Base-by-base conservation (phyloP, 805 yeast genomes). In the Yamadazyma philogaea region DNA sequence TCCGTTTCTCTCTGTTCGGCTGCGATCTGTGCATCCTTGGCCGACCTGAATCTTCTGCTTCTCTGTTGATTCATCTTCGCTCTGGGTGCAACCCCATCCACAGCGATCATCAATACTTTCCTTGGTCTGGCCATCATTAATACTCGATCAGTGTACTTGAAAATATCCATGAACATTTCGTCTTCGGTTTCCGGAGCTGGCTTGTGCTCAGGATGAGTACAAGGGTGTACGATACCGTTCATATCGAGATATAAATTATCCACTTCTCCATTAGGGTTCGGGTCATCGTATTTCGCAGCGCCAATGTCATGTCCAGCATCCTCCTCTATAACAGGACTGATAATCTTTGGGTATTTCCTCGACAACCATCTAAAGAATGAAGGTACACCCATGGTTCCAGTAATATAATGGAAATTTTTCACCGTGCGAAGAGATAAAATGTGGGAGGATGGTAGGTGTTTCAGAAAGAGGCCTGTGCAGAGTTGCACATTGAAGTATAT, bases 211-310 rank as follows among this genome's bases (percentile, higher is more conserved):
- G 99, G 99, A 63, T 93, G 99, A 2, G 97, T 84, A 72, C 98
- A 93, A 1, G 99, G 99, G 70, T 93, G 99, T 4, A 93, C 99
- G 57, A 93, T 93, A 70, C 98, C 99, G 60, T 93, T 93, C 99
- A 93, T 93, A 66, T 93, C 99, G 49, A 93, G 71, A 59, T 93
- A 93, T 39, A 93, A 64, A 59, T 93, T 93, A 60, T 93, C 98
- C 37, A 89, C 68, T 66, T 93, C 99, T 20, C 98, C 99, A 64
- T 93, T 93, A 3, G 96, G 96, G 60, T 93, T 93, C 10, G 93
- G 83, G 40, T 79, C 77, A 16, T 79, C 58, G 60, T 86, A 89
- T 50, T 74, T 76, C 3, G 84, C 74, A 0, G 89, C 95, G 2
- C 63, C 64, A 37, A 78, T 74, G 15, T 84, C 91, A 47, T 81